phyloP scores from a whole-genome alignment of 2,329 filamentous ascomycete genomes.

The Huntiella abstrusa region DNA sequence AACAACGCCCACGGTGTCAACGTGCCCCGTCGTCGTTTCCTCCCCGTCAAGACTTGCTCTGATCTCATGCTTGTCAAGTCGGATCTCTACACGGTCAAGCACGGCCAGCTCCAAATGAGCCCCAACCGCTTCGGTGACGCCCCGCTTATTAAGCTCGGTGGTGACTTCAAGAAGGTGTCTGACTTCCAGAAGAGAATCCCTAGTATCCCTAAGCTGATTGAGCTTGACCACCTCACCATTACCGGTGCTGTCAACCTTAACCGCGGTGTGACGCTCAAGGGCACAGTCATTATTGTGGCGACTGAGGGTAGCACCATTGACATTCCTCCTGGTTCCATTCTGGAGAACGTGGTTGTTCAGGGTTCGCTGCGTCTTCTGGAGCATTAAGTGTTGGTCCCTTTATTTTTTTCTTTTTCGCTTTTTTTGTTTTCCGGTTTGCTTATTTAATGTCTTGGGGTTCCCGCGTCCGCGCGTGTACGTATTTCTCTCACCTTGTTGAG shows the following conservation, averaged over 20 bases:
- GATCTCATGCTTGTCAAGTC: slow-evolving; percentile 99
- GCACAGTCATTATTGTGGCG: slow-evolving; percentile 95
- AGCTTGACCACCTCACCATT: slow-evolving; percentile 89
- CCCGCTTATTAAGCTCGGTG: slow-evolving; percentile 94
- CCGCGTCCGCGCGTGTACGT: too few relatives aligned
- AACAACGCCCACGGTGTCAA: slow-evolving; percentile 98
- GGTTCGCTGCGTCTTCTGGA: slow-evolving; percentile 66
- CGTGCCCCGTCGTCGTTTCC: slow-evolving; percentile 89
- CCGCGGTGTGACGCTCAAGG: slow-evolving; percentile 88
- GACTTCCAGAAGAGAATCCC: slow-evolving; percentile 81
- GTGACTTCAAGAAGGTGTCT: slow-evolving; percentile 99
- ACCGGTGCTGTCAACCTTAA: slow-evolving; percentile 95
- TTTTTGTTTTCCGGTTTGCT: neutral
- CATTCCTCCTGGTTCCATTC: slow-evolving; percentile 83
- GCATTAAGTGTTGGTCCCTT: slow-evolving; percentile 29
- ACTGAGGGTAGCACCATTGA: slow-evolving; percentile 97
- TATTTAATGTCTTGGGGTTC: too few relatives aligned
- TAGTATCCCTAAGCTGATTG: slow-evolving; percentile 76
- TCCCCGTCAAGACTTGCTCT: slow-evolving; percentile 99
- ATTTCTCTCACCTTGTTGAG: too few relatives aligned
- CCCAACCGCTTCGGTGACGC: slow-evolving; percentile 89
- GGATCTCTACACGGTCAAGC: slow-evolving; percentile 94
- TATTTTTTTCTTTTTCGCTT: neutral
- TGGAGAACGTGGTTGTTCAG: slow-evolving; percentile 98
- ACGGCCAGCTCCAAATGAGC: slow-evolving; percentile 95